Evolutionary conservation across 352 stramenopile genomes (phyloP).

Genomic region (Globisporangium cystogenes): DNA sequence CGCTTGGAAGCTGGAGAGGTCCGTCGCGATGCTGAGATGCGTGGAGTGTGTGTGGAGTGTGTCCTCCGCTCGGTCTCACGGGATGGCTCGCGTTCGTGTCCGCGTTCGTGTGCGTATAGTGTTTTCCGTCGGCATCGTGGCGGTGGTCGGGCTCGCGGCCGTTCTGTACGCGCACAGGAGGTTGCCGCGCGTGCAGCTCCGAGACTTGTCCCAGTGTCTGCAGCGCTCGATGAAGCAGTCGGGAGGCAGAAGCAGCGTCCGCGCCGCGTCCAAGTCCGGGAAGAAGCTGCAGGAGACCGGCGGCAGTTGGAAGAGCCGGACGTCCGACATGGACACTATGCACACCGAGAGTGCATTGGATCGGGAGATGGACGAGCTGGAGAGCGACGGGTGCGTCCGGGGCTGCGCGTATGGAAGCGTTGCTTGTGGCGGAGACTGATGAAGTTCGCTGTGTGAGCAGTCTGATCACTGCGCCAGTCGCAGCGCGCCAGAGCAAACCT

Average conservation of each 20-base stretch:
- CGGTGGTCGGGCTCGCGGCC: slow-evolving; percentile 40
- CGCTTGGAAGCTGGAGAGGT: slow-evolving; percentile 55
- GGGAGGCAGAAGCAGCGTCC: neutral
- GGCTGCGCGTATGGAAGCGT: neutral
- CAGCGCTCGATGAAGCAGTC: slow-evolving; percentile 11
- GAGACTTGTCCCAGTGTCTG: slow-evolving; percentile 6
- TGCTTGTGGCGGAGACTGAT: neutral
- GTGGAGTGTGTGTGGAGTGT: neutral
- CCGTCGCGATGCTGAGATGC: neutral
- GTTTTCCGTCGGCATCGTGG: slow-evolving; percentile 38
- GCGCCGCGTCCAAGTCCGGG: neutral
- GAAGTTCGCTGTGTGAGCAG: neutral
- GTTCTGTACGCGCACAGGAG: slow-evolving; percentile 49
- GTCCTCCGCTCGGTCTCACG: neutral
- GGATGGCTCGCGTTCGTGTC: neutral
- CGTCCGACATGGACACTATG: slow-evolving; percentile 5
- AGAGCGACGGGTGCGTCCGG: slow-evolving; percentile 8
- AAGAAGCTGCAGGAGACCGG: slow-evolving; percentile 6
- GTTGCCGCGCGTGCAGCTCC: slow-evolving; percentile 16
- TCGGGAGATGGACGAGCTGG: slow-evolving; percentile 12
- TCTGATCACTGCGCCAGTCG: slow-evolving; percentile 3
- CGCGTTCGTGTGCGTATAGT: slow-evolving; percentile 19
- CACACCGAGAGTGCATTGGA: slow-evolving; percentile 4
- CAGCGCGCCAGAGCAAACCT: slow-evolving; percentile 8
- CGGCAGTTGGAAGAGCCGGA: slow-evolving; percentile 10